Base-by-base conservation (phyloP, 2,329 filamentous ascomycete genomes). In the Fonsecaea monophora region DNA sequence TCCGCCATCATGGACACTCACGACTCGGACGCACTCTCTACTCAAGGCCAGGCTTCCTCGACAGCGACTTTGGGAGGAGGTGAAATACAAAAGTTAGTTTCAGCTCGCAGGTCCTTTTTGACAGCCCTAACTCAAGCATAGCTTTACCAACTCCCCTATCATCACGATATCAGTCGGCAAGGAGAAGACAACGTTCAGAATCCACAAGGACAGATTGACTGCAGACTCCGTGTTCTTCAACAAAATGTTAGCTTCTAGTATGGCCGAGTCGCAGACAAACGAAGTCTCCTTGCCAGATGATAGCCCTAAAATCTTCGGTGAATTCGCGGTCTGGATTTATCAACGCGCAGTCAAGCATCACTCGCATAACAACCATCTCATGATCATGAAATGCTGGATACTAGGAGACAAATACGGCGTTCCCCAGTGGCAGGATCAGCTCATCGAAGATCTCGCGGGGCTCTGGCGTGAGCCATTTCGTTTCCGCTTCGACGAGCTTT, bases 211-310 rank as follows among this genome's bases (percentile, higher is more conserved):
- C 13, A 25, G 4, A 15, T 25, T 57, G 32, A 9, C 21, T 35
- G n/a, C 9, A n/a, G 13, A 40, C 1, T 57, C n/a, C 13, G 8
- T 7, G 4, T 57, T 57, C 35, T 57, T 57, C n/a, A n/a, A 7
- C 0, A 57, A 57, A 15, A 38, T 37, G 15, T 30, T 57, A 2
- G n/a, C 13, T 25, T 37, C 35, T 15, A 37, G 55, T 35, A 57
- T 57, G 55, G 6, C 13, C 7, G 55, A 57, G 35, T n/a, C 35
- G 34, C 55, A 57, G 8, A 57, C 55, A n/a, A 10, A 57, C 35
- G 15, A 57, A 25, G 21, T 57, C 0, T 15, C 35, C 21, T 25
- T 57, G 13, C 55, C 55, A 21, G 55, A 57, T n/a, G 55, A 42
- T n/a, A 3, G 32, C 35, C 18, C 2, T 9, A 35, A 40, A 13